Evolutionary conservation across 1,284 basidiomycete species (phyloP).

Genomic region (Phellopilus nigrolimitatus): DNA sequence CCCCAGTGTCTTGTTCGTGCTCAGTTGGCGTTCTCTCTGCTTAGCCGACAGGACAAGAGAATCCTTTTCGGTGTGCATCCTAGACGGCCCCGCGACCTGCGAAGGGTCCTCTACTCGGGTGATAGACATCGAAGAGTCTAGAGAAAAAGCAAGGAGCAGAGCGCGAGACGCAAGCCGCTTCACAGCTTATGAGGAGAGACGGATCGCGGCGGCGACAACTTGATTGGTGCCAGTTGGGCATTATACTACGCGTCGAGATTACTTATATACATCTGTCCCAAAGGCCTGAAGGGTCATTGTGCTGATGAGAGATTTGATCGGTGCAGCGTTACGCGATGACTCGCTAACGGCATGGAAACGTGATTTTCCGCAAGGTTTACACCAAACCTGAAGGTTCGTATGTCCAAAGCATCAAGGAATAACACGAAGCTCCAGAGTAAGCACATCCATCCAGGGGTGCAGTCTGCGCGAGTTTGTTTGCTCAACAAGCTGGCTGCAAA

Average conservation of each 20-base stretch:
- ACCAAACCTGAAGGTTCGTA: not conserved
- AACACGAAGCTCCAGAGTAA: too few species aligned
- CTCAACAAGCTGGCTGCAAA: too few species aligned
- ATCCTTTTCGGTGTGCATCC: not conserved
- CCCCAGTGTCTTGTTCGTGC: too few species aligned
- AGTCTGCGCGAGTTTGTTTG: too few species aligned
- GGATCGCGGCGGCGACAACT: not conserved
- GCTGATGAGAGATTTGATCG: conserved; percentile 12
- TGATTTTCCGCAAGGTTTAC: not conserved
- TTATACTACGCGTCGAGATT: conserved; percentile 6
- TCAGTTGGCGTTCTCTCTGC: not conserved
- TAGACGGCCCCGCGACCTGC: conserved; percentile 10
- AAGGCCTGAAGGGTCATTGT: conserved; percentile 21
- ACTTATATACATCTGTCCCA: too few species aligned
- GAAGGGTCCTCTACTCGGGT: not conserved
- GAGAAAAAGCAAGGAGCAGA: not conserved
- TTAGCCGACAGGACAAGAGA: not conserved
- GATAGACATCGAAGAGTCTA: not conserved
- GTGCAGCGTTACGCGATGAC: not conserved
- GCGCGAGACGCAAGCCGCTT: not conserved
- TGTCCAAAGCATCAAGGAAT: not conserved
- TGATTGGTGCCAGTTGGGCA: not conserved
- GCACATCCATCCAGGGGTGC: too few species aligned
- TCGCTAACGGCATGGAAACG: not conserved
- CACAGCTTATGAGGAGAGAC: not conserved